These are phyloP conservation scores for Chamaecrista fasciculata DNA, from an alignment of 306 rosid species.

Conservation along the genomic window DNA sequence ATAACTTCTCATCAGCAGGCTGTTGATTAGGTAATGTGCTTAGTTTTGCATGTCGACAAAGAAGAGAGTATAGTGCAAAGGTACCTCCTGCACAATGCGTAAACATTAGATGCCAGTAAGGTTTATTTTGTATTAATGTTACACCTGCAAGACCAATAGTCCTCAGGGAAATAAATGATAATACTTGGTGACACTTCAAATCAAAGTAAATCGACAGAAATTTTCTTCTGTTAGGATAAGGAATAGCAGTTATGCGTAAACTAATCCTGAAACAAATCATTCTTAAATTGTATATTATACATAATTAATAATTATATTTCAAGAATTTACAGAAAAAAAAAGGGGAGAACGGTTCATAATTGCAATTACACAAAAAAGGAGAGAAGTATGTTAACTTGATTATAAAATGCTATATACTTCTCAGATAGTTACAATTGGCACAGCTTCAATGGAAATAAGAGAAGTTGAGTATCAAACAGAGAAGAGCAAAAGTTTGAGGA, in stretches of 20 bases:
- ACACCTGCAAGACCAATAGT: neutral
- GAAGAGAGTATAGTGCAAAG: constrained; percentile 74
- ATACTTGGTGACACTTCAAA: neutral
- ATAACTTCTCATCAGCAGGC: constrained; percentile 49
- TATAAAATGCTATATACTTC: constrained; percentile 1
- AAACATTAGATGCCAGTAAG: constrained; percentile 27
- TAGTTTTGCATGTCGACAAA: constrained; percentile 62
- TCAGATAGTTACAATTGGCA: constrained; percentile 14
- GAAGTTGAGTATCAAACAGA: constrained; percentile 17
- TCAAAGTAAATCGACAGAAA: neutral
- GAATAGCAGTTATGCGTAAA: neutral
- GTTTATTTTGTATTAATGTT: constrained; percentile 11
- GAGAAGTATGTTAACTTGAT: neutral
- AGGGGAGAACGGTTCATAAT: constrained; percentile 1
- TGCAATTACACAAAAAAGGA: neutral
- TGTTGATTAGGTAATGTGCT: constrained; percentile 67
- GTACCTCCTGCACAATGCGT: constrained; percentile 63
- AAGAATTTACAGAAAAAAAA: neutral
- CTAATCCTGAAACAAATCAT: neutral
- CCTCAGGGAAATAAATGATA: constrained; percentile 4
- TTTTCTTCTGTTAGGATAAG: neutral
- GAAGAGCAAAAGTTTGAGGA: constrained; percentile 15
- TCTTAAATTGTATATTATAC: neutral
- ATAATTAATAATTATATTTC: neutral
- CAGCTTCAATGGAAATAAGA: neutral